phyloP scores from a whole-genome alignment of 768 basidiomycete genomes.

The Gloeopeniophorella convolvens region DNA sequence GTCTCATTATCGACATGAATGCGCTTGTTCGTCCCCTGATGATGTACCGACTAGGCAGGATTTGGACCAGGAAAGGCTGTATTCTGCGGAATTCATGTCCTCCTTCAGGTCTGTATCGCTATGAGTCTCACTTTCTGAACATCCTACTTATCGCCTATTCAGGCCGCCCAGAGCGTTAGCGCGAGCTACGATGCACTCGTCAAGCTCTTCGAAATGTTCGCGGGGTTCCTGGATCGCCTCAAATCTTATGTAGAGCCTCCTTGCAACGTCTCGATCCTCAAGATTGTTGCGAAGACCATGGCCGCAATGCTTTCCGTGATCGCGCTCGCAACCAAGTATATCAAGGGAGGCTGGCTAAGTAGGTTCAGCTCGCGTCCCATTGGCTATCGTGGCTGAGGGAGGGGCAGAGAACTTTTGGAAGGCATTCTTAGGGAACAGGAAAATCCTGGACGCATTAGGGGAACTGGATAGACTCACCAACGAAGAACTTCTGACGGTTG shows the following conservation, averaged over 20 bases:
- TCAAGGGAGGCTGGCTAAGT: slow-evolving; percentile 4
- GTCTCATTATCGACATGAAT: background rate
- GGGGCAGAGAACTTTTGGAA: background rate
- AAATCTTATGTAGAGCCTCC: background rate
- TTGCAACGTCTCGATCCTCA: background rate
- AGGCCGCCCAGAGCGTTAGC: background rate
- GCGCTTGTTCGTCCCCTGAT: background rate
- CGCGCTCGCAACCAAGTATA: slow-evolving; percentile 3
- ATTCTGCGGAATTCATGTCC: slow-evolving; percentile 5
- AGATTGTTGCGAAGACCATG: slow-evolving; percentile 5
- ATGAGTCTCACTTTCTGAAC: background rate
- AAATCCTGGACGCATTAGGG: background rate
- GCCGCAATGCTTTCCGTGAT: slow-evolving; percentile 4
- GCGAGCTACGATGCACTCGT: slow-evolving; percentile 8
- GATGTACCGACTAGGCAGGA: background rate
- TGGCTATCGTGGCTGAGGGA: background rate
- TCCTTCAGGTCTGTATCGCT: background rate
- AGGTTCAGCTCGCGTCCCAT: background rate
- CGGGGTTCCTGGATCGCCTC: slow-evolving; percentile 4
- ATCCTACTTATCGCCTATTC: background rate
- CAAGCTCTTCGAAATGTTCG: slow-evolving; percentile 6
- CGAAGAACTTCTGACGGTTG: background rate
- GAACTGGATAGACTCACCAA: slow-evolving; percentile 9
- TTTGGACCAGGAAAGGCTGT: background rate
- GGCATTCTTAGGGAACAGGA: background rate